Base-by-base conservation (phyloP, 1,284 basidiomycete genomes). In the Tranzscheliella williamsii region DNA sequence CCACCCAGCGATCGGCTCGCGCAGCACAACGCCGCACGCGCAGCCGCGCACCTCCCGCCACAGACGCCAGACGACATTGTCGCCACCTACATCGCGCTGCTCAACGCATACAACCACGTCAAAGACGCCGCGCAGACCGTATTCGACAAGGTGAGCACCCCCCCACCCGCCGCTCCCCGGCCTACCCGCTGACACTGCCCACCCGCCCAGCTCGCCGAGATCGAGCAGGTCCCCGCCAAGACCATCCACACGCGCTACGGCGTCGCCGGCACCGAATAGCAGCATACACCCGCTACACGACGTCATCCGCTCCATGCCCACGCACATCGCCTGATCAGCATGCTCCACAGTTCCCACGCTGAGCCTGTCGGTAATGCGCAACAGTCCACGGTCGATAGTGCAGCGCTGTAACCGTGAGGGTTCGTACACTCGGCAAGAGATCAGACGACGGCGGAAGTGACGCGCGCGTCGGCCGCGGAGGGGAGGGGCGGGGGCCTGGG, bases 51-150 rank as follows among this genome's bases (percentile, higher is more conserved):
- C 7, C 16, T 53, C 15, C 24, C 40, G 4, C 39, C 42, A 26
- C 57, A 61, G 18, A 34, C 46, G 12, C 34, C 54, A 8, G 35
- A 60, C 5, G 47, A 54, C 23, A 38, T 58, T 26, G 55, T 65
- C 13, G 18, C 31, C 12, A 51, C 45, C 26, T 54, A 65, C 38
- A 56, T 58, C 30, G 11, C 36, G 13, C 44, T 60, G 17, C 35
- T 65, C 4, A 54, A 36, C 20, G 34, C 50, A 17, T 65, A 65
- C 38, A 65, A 65, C 24, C 38, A 33, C 8, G 61, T 65, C 31
- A 66, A 51, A n/a, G 56, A 66, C 24, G 34, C 43, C 22, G 43
- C 49, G 20, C 50, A 54, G 38, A 22, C 51, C 21, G 27, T 58
- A 0, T 58, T 58, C 22, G 61, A 58, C 31, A 58, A 54, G 47